Conservation (phyloP, 805 yeast species). For the Kuraishia floccosa region DNA sequence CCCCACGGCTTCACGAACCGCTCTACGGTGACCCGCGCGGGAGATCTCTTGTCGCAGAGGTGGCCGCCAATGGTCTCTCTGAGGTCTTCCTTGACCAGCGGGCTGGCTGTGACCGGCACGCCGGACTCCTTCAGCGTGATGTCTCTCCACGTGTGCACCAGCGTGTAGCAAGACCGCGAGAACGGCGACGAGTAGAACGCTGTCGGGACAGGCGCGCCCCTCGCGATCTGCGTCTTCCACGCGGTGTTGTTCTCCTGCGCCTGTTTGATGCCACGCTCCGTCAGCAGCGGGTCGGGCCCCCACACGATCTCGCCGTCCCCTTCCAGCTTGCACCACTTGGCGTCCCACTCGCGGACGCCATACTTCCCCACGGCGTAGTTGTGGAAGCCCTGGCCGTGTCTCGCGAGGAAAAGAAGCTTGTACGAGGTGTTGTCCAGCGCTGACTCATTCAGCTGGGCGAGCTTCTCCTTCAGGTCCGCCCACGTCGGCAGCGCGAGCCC, state of each 20-base stretch:
- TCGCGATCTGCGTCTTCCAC: constrained; percentile 28
- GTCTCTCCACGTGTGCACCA: constrained; percentile 28
- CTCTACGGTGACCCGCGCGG: constrained; percentile 22
- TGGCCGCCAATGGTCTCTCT: constrained; percentile 55
- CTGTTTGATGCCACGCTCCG: constrained; percentile 43
- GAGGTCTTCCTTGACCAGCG: constrained; percentile 29
- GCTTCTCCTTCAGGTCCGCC: constrained; percentile 20
- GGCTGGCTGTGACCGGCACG: constrained; percentile 7
- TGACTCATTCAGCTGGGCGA: constrained; percentile 22
- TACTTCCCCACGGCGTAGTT: constrained; percentile 42
- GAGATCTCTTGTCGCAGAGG: constrained; percentile 46
- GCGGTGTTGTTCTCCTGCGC: constrained; percentile 34
- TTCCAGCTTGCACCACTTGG: constrained; percentile 35
- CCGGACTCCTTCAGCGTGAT: background rate
- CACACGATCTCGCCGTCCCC: constrained; percentile 45
- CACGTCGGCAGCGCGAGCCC: constrained; percentile 31
- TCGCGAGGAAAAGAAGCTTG: constrained; percentile 41
- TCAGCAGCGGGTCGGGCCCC: constrained; percentile 53
- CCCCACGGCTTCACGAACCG: constrained; percentile 28
- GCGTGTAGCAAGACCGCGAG: constrained; percentile 51
- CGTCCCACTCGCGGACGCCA: constrained; percentile 47
- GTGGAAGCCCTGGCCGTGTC: constrained; percentile 68
- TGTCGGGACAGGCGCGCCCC: constrained; percentile 46
- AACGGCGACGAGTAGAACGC: constrained; percentile 51
- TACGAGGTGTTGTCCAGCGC: constrained; percentile 25